Evolutionary conservation across 2,329 filamentous ascomycete species (phyloP).

Genomic region (Byssochlamys sp.): DNA sequence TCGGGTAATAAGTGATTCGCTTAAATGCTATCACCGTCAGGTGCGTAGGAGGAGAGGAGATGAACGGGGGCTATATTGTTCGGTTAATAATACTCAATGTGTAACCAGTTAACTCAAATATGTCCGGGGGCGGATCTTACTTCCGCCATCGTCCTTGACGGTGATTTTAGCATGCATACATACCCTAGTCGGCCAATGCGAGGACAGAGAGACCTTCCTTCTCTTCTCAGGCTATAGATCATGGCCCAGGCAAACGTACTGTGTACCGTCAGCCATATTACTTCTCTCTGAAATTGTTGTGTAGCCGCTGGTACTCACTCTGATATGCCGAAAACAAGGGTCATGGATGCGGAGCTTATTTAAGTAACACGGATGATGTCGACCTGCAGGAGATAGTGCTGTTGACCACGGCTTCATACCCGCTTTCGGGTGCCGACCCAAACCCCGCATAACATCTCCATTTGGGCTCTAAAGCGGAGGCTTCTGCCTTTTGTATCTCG

Average conservation of each 20-base stretch:
- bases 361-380: not conserved
- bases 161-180: no score
- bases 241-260: no score
- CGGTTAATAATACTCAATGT: no score
- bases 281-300: not conserved
- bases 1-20: not conserved
- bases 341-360: not conserved
- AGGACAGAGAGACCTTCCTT: no score
- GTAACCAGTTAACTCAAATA: no score
- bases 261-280: no score
- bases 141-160: no score
- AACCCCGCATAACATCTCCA: not conserved
- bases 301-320: not conserved
- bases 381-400: not conserved
- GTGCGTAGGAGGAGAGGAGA: not conserved
- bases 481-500: not conserved
- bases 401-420: not conserved
- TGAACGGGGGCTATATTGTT: not conserved
- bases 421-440: not conserved
- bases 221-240: no score
- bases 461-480: not conserved
- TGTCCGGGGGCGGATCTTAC: no score
- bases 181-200: no score
- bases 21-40: not conserved
- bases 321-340: not conserved